A percentile compares a stretch with the other conserved stretches of the same genome.
phyloP scores from a whole-genome alignment of 345 rosid species.

The Populus euphratica region DNA sequence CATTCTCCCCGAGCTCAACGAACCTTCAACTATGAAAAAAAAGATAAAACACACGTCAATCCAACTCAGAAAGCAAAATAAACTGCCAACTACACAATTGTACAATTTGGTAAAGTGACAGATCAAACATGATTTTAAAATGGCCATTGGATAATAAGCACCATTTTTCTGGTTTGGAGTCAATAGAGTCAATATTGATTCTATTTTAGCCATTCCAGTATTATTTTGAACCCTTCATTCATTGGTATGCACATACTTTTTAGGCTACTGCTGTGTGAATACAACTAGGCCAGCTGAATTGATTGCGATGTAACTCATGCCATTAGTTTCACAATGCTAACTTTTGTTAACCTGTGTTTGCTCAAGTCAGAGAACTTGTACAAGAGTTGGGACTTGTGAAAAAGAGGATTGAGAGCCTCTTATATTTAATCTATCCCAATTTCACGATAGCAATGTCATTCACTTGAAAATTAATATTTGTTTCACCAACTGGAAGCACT shows the following conservation, averaged over 20 bases:
- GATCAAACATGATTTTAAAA: background rate
- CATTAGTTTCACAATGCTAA: background rate
- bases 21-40: conserved; percentile 58
- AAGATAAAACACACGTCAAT: conserved; percentile 4
- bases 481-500: no score
- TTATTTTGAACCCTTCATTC: background rate
- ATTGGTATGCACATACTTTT: background rate
- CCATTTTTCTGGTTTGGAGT: background rate
- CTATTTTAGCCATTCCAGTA: background rate
- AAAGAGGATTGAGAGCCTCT: background rate
- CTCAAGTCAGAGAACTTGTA: background rate
- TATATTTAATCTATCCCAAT: background rate
- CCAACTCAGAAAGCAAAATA: background rate
- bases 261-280: background rate
- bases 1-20: conserved; percentile 54
- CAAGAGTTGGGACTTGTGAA: background rate
- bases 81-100: background rate
- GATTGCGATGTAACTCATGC: background rate
- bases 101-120: background rate
- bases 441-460: no score
- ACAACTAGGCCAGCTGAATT: background rate
- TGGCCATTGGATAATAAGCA: background rate
- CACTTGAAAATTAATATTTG: no score
- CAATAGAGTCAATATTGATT: background rate
- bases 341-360: background rate